phyloP scores from a whole-genome alignment of 2,329 filamentous ascomycete species.

The Pyrenochaeta sp. region DNA sequence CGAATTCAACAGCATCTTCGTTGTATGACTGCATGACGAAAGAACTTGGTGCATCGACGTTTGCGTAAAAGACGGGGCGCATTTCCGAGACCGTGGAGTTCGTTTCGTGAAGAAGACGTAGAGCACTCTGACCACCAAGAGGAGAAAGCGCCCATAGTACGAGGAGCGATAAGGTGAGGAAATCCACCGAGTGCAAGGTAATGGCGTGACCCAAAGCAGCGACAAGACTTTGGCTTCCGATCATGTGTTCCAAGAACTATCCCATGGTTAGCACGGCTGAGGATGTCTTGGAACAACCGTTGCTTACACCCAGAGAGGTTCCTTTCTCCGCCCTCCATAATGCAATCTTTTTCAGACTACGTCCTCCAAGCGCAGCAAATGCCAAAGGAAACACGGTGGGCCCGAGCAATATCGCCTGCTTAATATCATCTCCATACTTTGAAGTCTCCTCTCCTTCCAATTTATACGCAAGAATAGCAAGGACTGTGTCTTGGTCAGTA shows the following conservation, averaged over 20 bases:
- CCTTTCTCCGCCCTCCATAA: slow-evolving; percentile 7
- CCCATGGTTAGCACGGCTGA: not conserved
- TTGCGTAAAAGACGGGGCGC: slow-evolving; percentile 7
- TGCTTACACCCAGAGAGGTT: slow-evolving; percentile 4
- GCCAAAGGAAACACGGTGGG: slow-evolving; percentile 7
- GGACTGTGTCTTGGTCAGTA: not conserved
- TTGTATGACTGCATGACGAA: not conserved
- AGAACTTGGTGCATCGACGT: slow-evolving; percentile 5
- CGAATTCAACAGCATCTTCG: slow-evolving; percentile 3
- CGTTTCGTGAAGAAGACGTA: slow-evolving; percentile 17
- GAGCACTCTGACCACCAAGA: slow-evolving; percentile 27
- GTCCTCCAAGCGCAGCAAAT: slow-evolving; percentile 6
- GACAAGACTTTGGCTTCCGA: slow-evolving; percentile 10
- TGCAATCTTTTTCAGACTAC: slow-evolving; percentile 9
- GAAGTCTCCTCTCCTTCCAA: slow-evolving; percentile 2
- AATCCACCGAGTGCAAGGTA: slow-evolving; percentile 6
- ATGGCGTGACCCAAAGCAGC: slow-evolving; percentile 9
- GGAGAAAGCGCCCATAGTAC: slow-evolving; percentile 28
- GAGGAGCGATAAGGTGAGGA: slow-evolving; percentile 13
- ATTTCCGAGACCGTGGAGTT: slow-evolving; percentile 6
- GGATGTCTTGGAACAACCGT: not conserved
- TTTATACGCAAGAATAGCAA: slow-evolving; percentile 5
- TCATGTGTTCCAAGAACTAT: slow-evolving; percentile 7
- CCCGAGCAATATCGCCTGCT: slow-evolving; percentile 3
- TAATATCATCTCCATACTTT: not conserved